Evolutionary conservation across 1,284 basidiomycete species (phyloP), one percentile per base, ranked within the genome.

Genomic region (Papiliotrema flavescens): DNA sequence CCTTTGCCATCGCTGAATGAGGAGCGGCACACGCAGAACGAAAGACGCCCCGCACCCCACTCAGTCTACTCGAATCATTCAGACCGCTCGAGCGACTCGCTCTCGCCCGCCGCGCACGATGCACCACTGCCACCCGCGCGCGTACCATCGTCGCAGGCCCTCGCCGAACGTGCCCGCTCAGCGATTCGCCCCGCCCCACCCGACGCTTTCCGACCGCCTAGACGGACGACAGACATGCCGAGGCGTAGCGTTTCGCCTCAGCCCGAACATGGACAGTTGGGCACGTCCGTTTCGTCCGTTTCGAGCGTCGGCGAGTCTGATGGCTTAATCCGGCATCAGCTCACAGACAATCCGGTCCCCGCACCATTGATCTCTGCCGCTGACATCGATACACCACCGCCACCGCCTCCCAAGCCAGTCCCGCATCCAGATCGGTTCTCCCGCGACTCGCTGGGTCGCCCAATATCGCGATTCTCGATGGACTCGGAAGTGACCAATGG

Each of bases 151-250:
- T 58, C 69, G 3, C 51, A 56, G n/a, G 63, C 66, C 15, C 39
- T 74, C 28, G 66, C 72, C 3, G 72, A 74, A 49, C 37, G 63
- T 40, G 49, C 32, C 52, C 52, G 15, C 51, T 46, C 20, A 28
- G 63, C 66, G 9, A 51, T 53, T 44, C 55, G 67, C 20, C 71
- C 74, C 7, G 64, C 73, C 0, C 74, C 76, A 6, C 73, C 76
- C 8, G 74, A 77, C 48, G 75, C 76, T 9, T 77, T 78, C 49
- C 63, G 74, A n/a, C 74, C 76, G 0, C 60, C 73, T 7, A 57
- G 73, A 3, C 57, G 63, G 23, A 49, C 59, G n/a, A 50, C 59
- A 13, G 69, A 65, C 9, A 41, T 51, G 35, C 55, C 53, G 34
- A 54, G 49, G 15, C 54, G 45, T 39, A 35, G 45, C 28, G 22